These are phyloP conservation scores for Fusarium austroafricanum DNA, from an alignment of 2,329 filamentous ascomycete species.

Conservation along the genomic window DNA sequence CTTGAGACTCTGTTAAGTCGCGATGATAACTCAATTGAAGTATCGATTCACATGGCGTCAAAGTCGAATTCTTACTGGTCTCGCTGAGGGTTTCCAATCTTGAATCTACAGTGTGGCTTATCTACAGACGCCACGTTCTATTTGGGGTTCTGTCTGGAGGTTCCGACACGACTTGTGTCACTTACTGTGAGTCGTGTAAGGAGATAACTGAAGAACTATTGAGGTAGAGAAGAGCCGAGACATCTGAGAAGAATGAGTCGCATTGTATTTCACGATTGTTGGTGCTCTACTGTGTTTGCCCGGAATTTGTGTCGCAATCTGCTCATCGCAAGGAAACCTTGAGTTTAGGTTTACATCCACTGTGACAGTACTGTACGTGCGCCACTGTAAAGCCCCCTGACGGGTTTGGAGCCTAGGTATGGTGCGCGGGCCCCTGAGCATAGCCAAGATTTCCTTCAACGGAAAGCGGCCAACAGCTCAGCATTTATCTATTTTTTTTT, in stretches of 20 bases:
- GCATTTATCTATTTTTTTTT: not conserved
- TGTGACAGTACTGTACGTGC: too few species aligned
- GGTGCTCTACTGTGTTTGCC: not conserved
- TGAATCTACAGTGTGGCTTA: slow-evolving; percentile 21
- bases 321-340: not conserved
- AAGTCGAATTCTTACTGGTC: slow-evolving; percentile 5
- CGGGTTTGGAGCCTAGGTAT: not conserved
- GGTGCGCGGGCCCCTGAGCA: slow-evolving; percentile 2
- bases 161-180: slow-evolving; percentile 10
- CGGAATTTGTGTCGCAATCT: too few species aligned
- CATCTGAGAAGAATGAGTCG: not conserved
- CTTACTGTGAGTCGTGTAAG: not conserved
- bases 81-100: not conserved
- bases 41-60: not conserved
- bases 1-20: not conserved
- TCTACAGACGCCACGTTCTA: slow-evolving; percentile 14
- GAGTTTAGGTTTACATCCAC: too few species aligned
- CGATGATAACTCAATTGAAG: not conserved
- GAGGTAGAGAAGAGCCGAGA: not conserved
- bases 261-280: not conserved
- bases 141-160: slow-evolving; percentile 22
- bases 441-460: not conserved
- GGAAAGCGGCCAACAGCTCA: not conserved
- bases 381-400: not conserved
- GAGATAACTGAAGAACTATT: not conserved